These are phyloP conservation scores for Cordyceps javanica DNA, from an alignment of 2,329 filamentous ascomycete genomes.

Conservation along the genomic window DNA sequence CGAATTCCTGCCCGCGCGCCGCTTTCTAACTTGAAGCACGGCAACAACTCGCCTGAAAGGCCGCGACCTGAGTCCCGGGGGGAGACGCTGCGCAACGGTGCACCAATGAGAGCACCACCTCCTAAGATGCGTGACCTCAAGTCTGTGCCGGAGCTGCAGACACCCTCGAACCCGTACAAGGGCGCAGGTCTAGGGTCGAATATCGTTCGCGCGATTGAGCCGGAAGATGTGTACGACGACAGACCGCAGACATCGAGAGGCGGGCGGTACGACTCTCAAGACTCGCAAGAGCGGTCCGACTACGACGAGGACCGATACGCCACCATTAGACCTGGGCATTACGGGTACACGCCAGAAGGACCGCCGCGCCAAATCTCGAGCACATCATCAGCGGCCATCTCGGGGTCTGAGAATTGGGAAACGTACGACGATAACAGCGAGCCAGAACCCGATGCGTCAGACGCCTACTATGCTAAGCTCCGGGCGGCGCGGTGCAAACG, in stretches of 20 bases:
- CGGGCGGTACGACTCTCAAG: conserved; percentile 35
- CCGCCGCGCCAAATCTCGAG: conserved; percentile 52
- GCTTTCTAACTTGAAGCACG: conserved; percentile 61
- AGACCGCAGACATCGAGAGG: conserved; percentile 28
- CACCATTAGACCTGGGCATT: conserved; percentile 32
- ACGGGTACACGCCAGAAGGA: conserved; percentile 35
- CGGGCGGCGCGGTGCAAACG: conserved; percentile 63
- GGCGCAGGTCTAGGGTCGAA: conserved; percentile 43
- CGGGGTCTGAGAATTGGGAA: conserved; percentile 95
- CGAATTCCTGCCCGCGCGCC: conserved; percentile 66
- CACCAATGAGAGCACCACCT: conserved; percentile 63
- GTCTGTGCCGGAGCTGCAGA: conserved; percentile 45
- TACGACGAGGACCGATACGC: conserved; percentile 36
- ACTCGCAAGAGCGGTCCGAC: conserved; percentile 25
- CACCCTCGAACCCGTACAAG: conserved; percentile 43
- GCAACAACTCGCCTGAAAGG: conserved; percentile 78
- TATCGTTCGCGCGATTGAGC: conserved; percentile 55
- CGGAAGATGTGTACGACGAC: conserved; percentile 85
- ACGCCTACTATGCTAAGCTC: conserved; percentile 75
- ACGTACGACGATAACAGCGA: conserved; percentile 85
- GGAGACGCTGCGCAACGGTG: conserved; percentile 46
- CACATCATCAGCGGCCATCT: conserved; percentile 70
- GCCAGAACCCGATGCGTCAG: conserved; percentile 66
- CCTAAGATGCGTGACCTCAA: conserved; percentile 86
- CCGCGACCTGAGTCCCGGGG: conserved; percentile 37